Percentiles rank a stretch among this genome's conserved stretches.
Evolutionary conservation across 208 protist genomes (phyloP).

Genomic region (Wallacemonas sp.): DNA sequence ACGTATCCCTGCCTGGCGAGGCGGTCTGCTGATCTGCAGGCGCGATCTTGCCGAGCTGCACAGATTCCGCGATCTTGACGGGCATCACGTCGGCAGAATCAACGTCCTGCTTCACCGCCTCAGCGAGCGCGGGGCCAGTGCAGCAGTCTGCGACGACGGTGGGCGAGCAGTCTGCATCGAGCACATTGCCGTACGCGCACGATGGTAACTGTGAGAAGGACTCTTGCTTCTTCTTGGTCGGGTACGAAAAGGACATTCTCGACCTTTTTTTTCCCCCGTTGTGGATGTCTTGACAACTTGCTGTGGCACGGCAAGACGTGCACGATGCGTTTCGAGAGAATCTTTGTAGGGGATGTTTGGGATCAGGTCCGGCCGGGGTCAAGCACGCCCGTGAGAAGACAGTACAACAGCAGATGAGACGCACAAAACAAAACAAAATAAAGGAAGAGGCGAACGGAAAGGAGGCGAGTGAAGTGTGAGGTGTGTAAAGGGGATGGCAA

Average conservation of each 20-base stretch:
- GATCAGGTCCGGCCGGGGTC: too few relatives aligned
- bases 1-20: background rate
- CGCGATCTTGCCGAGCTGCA: too few relatives aligned
- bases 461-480: too few relatives aligned
- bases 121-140: background rate
- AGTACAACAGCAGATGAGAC: too few relatives aligned
- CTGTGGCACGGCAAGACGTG: too few relatives aligned
- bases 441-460: too few relatives aligned
- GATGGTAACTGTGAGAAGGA: background rate
- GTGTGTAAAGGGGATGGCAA: too few relatives aligned
- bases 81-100: background rate
- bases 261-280: background rate
- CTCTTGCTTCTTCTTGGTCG: background rate
- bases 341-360: too few relatives aligned
- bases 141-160: background rate
- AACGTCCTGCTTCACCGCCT: background rate
- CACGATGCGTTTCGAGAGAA: too few relatives aligned
- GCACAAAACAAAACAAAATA: too few relatives aligned
- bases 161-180: background rate
- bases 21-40: too few relatives aligned
- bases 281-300: background rate
- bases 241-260: background rate
- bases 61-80: background rate
- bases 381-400: too few relatives aligned
- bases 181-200: background rate